Base-by-base conservation (phyloP, 2,329 filamentous ascomycete genomes). In the Cryphonectria nitschkei region DNA sequence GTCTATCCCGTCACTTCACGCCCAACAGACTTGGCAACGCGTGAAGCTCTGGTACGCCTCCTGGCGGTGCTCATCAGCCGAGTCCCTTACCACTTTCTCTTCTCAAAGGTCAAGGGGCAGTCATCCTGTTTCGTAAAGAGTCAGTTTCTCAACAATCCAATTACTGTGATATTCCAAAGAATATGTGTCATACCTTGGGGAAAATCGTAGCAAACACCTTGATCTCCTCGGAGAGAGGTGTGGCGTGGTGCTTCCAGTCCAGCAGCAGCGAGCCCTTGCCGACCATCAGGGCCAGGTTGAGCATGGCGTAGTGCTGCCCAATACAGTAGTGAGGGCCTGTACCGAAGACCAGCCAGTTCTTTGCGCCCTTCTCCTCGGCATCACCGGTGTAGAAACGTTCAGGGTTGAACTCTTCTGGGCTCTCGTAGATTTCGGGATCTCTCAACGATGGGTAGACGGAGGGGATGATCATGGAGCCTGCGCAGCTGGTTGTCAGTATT, bases 161-260 rank as follows among this genome's bases (percentile, higher is more conserved):
- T 54, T 68, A 68, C 39, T 26, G 72, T 11, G 19, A 32, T 32
- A 32, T 56, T 11, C 8, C 9, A 32, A 39, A 1, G 29, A 34
- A 14, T 32, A 11, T 39, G 84, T 50, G 16, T 50, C 90, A 81
- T 83, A 97, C 95, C 92, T 92, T 92, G 70, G 96, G 96, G 87
- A 99, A 99, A 76, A 99, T 97, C 39, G 94, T 98, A 56, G 96
- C 96, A 83, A 98, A 99, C 75, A 98, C 95, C 85, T 97, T 95
- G 82, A 99, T 98, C 82, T 97, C 91, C 84, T 99, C 96, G 0
- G 93, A 97, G 71, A 86, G 78, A 0, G 92, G 89, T 14, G 96
- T 98, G 26, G 94, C 83, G 79, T 94, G 90, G 81, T 99, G 96
- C 80, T 90, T 88, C 95, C 95, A 98, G 81, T 98, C 90, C 75